Evolutionary conservation across 441 rosid genomes (phyloP), one percentile per base, ranked within the genome.

Genomic region (Populus hybrid): DNA sequence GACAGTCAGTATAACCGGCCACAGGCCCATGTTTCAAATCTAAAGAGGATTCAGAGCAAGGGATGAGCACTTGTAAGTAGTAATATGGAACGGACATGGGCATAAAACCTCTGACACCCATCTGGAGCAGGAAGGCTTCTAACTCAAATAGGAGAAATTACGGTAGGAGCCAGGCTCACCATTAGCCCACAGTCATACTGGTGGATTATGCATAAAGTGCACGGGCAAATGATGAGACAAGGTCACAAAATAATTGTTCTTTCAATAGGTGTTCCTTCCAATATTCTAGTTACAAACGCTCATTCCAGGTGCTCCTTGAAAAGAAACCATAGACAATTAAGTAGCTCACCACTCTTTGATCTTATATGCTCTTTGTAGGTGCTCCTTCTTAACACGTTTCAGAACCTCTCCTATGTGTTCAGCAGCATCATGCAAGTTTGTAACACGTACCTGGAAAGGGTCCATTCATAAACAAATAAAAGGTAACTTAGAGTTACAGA

Each of bases 381-480:
- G 97, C 81, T 89, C 91, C 83, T 91, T 91, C 85, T 92, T 96
- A 57, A 96, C 98, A 78, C 98, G 97, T 76, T 84, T 94, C 81
- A 96, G 81, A 74, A 96, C 97, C 84, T 92, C 97, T 78, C 98
- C 94, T 67, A 96, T 92, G 82, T 92, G 98, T 80, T 94, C 97
- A 78, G 94, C 59, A 83, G 98, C 99, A 86, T 96, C 93, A 28
- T 77, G 88, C 82, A 96, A 85, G 87, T 96, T 96, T 74, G 98
- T 90, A 69, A 96, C 98, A 70, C 94, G 95, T 68, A 92, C 97
- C 97, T 93, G 59, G 19, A 79, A 77, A 67, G 66, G 71, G 64
- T 5, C 34, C 72, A 66, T 66, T 65, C 46, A 77, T 19, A 35
- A 53, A 73, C 40, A 57, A 21, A 64, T 36, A 40, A 24, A 7